phyloP scores from a whole-genome alignment of 345 rosid genomes.

The Citrus sinensis region DNA sequence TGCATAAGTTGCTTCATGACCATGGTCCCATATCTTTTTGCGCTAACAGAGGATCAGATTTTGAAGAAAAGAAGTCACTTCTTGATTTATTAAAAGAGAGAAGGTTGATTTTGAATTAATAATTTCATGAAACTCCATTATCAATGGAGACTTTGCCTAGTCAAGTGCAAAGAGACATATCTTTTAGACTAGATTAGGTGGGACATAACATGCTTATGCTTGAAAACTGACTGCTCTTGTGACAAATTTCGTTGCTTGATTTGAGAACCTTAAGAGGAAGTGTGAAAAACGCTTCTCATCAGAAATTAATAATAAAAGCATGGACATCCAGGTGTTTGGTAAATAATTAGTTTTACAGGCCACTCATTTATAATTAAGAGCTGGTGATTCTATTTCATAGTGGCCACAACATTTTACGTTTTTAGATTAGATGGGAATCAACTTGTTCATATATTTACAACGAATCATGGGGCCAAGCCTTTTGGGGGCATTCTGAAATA shows the following conservation, averaged over 20 bases:
- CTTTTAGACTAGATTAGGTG: neutral
- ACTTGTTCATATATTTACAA: conserved; percentile 1
- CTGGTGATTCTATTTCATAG: neutral
- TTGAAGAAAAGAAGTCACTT: neutral
- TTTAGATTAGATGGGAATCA: neutral
- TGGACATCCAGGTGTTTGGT: neutral
- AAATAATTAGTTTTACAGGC: neutral
- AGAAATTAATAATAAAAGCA: neutral
- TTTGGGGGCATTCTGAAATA: neutral
- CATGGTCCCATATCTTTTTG: neutral
- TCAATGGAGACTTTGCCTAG: neutral
- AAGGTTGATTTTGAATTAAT: neutral
- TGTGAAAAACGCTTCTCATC: too few species aligned
- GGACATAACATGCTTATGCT: neutral
- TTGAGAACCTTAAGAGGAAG: too few species aligned
- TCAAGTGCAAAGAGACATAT: neutral
- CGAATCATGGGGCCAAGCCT: neutral
- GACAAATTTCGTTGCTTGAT: neutral
- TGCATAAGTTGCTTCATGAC: neutral
- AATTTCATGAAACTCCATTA: neutral
- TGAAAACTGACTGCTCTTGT: neutral
- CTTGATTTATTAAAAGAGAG: neutral
- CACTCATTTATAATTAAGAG: neutral
- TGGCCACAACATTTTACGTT: neutral
- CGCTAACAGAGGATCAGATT: neutral